Conservation (phyloP, 306 rosid species). For the Sicyos edulis region DNA sequence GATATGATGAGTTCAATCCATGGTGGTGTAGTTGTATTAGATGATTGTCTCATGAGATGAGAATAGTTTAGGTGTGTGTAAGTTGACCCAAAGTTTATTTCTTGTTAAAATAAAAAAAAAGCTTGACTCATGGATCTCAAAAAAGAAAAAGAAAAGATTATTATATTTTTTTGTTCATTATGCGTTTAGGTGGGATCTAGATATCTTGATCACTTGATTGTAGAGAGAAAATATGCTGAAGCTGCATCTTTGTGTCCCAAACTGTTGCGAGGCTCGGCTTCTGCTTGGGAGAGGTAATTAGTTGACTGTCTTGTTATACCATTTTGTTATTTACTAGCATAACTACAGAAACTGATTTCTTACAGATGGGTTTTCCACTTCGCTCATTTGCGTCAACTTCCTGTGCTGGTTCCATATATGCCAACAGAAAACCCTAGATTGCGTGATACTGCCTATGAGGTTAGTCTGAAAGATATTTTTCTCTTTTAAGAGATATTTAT, state of each 20-base stretch:
- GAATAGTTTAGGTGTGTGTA: no score
- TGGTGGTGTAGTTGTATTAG: no score
- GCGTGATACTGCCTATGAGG: slow-evolving; percentile 96
- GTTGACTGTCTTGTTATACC: slow-evolving; percentile 8
- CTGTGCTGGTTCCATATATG: slow-evolving; percentile 81
- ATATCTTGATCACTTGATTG: slow-evolving; percentile 94
- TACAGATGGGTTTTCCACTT: slow-evolving; percentile 98
- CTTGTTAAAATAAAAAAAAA: no score
- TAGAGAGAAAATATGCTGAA: slow-evolving; percentile 89
- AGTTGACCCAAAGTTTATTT: no score
- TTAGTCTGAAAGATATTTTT: slow-evolving; percentile 32
- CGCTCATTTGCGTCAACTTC: slow-evolving; percentile 97
- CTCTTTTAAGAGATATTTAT: neutral
- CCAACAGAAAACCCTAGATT: slow-evolving; percentile 81
- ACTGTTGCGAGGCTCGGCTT: slow-evolving; percentile 77
- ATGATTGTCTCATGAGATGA: no score
- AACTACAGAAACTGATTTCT: slow-evolving; percentile 29
- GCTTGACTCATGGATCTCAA: no score
- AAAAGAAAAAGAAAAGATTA: neutral
- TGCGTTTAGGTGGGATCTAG: slow-evolving; percentile 81
- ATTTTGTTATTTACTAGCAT: slow-evolving; percentile 14
- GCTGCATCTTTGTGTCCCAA: slow-evolving; percentile 94
- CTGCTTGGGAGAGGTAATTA: slow-evolving; percentile 92
- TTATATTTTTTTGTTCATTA: slow-evolving; percentile 9
- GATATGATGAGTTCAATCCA: no score